Evolutionary conservation across 805 yeast species (phyloP).

Genomic region (Lipomyces starkeyi): DNA sequence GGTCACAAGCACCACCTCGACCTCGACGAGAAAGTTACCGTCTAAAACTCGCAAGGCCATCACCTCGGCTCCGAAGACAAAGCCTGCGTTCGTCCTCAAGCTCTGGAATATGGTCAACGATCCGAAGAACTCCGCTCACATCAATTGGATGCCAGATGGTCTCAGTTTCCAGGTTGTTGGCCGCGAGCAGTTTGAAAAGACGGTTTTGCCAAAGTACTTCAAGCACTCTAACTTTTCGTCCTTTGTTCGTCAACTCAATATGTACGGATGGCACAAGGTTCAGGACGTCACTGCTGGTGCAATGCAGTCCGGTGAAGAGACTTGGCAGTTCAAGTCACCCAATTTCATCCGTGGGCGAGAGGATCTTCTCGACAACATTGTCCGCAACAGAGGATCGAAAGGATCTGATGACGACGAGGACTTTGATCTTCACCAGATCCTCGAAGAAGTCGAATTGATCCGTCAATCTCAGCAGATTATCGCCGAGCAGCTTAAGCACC

Average conservation of each 20-base stretch:
- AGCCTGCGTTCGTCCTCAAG: slow-evolving; percentile 92
- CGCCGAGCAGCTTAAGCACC: slow-evolving; percentile 80
- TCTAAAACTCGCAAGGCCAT: slow-evolving; percentile 39
- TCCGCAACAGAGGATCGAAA: slow-evolving; percentile 66
- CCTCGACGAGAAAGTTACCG: slow-evolving; percentile 2
- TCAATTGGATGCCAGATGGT: slow-evolving; percentile 87
- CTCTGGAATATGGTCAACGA: slow-evolving; percentile 97
- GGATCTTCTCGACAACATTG: slow-evolving; percentile 82
- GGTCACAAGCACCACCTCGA: neutral
- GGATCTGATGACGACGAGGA: slow-evolving; percentile 52
- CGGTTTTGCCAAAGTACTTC: slow-evolving; percentile 86
- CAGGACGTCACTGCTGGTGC: slow-evolving; percentile 83
- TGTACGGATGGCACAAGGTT: slow-evolving; percentile 99
- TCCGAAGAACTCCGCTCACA: slow-evolving; percentile 66
- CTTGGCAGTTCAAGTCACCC: slow-evolving; percentile 87
- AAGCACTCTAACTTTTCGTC: slow-evolving; percentile 95
- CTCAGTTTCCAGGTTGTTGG: slow-evolving; percentile 81
- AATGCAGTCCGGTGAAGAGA: slow-evolving; percentile 65
- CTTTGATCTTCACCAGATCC: slow-evolving; percentile 56
- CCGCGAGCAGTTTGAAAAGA: slow-evolving; percentile 81
- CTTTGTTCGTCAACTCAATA: slow-evolving; percentile 93
- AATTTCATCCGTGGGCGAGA: slow-evolving; percentile 77
- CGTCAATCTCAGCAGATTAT: slow-evolving; percentile 80
- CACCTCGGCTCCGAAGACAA: slow-evolving; percentile 42
- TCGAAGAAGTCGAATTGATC: slow-evolving; percentile 75